phyloP scores from a whole-genome alignment of 208 protist genomes.

The Leishmania gerbilli region DNA sequence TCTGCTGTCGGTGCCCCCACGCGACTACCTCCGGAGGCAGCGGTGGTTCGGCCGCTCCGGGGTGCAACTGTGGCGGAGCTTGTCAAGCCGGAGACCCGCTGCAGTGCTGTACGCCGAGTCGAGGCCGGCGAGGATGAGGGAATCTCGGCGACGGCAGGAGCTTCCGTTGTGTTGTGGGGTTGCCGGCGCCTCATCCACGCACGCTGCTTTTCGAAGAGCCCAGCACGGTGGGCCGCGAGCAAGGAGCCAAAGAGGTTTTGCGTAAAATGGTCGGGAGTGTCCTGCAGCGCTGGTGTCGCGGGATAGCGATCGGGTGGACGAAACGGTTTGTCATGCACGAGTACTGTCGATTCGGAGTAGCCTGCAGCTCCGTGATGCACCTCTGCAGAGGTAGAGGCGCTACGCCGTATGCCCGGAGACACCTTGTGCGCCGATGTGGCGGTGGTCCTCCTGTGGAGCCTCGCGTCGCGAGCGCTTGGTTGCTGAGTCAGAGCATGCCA shows the following conservation, averaged over 20 bases:
- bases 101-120: conserved; percentile 16
- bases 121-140: background rate
- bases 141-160: background rate
- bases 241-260: conserved; percentile 34
- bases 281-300: conserved; percentile 26
- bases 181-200: conserved; percentile 21
- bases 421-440: background rate
- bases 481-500: conserved; percentile 53
- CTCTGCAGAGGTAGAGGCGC: background rate
- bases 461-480: background rate
- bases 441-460: background rate
- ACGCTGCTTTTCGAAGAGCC: conserved; percentile 21
- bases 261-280: conserved; percentile 25
- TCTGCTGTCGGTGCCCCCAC: background rate
- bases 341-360: background rate
- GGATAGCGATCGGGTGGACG: conserved; percentile 45
- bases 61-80: background rate
- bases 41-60: background rate
- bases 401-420: background rate
- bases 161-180: background rate
- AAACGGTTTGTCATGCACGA: conserved; percentile 31
- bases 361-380: background rate
- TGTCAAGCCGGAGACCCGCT: conserved; percentile 21
- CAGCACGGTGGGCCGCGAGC: conserved; percentile 16
- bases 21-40: background rate